A percentile compares a stretch with the other conserved stretches of the same genome.
These are phyloP conservation scores for Amauroascus verrucosus DNA, from an alignment of 2,329 filamentous ascomycete species.

Conservation along the genomic window DNA sequence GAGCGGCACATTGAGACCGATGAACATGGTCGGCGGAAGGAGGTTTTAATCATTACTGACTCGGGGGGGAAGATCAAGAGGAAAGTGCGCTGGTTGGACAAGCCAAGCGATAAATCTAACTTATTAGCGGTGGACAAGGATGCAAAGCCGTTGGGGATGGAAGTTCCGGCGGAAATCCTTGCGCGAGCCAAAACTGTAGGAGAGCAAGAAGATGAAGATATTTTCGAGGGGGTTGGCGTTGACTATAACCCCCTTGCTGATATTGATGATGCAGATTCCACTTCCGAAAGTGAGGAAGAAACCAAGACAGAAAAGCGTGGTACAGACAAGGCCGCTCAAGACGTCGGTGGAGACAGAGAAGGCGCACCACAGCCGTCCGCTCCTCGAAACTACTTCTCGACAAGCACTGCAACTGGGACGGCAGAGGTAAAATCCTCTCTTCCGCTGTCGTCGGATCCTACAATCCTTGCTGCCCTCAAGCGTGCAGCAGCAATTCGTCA, in stretches of 20 bases:
- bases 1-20: conserved; percentile 48
- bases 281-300: conserved; percentile 29
- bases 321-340: neutral
- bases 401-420: conserved; percentile 19
- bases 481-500: conserved; percentile 59
- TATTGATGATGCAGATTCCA: conserved; percentile 40
- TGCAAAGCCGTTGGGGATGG: conserved; percentile 42
- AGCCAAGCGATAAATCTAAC: conserved; percentile 26
- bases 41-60: conserved; percentile 50
- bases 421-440: conserved; percentile 36
- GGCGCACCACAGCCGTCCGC: neutral
- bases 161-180: conserved; percentile 37
- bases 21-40: conserved; percentile 41
- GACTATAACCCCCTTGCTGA: conserved; percentile 52
- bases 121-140: conserved; percentile 38
- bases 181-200: conserved; percentile 25
- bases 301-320: conserved; percentile 24
- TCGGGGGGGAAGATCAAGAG: conserved; percentile 52
- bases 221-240: conserved; percentile 51
- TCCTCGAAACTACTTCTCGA: conserved; percentile 42
- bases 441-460: conserved; percentile 56
- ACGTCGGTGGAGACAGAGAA: neutral
- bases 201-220: conserved; percentile 48
- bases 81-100: conserved; percentile 47
- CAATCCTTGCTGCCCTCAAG: conserved; percentile 72